phyloP scores from a whole-genome alignment of 495 filamentous ascomycete species.

The Tuber microsphaerosporum region DNA sequence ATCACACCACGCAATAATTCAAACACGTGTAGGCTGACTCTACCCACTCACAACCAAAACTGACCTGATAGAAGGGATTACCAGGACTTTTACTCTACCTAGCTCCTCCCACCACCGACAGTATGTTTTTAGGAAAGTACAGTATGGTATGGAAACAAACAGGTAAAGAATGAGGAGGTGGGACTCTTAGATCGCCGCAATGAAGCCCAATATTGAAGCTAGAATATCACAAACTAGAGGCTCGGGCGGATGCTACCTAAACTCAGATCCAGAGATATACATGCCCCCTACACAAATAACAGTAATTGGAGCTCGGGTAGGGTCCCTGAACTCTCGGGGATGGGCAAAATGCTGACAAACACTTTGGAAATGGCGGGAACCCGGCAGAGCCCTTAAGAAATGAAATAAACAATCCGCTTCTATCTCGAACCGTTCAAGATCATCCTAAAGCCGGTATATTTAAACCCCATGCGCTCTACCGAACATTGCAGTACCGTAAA shows the following conservation, averaged over 20 bases:
- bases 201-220: neutral
- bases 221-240: neutral
- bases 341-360: neutral
- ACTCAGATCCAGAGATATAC: neutral
- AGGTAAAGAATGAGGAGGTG: neutral
- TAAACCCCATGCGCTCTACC: neutral
- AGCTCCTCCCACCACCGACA: neutral
- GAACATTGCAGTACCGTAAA: neutral
- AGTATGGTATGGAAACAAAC: neutral
- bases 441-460: neutral
- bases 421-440: neutral
- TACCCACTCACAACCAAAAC: neutral
- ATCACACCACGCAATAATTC: neutral
- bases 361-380: neutral
- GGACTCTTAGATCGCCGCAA: neutral
- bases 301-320: neutral
- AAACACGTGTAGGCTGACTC: neutral
- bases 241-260: neutral
- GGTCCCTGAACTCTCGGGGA: too few relatives aligned
- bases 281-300: neutral
- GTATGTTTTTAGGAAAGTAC: neutral
- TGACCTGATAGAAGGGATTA: neutral
- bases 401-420: neutral
- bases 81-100: neutral
- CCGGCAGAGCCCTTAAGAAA: neutral